Base-by-base conservation (phyloP, 495 filamentous ascomycete genomes). In the Xylaria bambusicola region DNA sequence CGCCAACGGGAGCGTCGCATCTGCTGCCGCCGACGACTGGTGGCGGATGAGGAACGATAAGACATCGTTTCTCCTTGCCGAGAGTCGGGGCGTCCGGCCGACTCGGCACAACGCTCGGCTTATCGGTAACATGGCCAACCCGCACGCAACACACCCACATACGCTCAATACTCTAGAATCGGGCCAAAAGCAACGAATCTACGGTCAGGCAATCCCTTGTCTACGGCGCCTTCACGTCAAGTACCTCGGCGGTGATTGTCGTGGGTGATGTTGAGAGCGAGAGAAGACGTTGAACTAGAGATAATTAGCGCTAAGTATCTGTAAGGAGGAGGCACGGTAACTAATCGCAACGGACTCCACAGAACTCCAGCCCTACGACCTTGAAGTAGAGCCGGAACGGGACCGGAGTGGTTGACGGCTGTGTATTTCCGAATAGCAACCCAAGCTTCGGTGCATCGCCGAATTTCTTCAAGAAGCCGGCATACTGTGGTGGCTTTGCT, bases 1-100 rank as follows among this genome's bases (percentile, higher is more conserved):
- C 21, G 88, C 83, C 63, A 97, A 78, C 15, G 94, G 93, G 1
- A 81, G 73, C 26, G 75, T 65, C 6, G 63, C 62, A 44, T 60
- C 26, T 1, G 41, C 4, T 1, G 20, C 18, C 12, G 49, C 18
- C 9, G 57, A 60, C 21, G 57, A 60, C 18, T 31, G 57, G 0
- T 29, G 36, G 21, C 57, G 57, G 40, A 60, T 35, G 41, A 53
- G 57, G 9, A 17, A 46, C 0, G 31, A 24, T 40, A 48, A 36
- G 27, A 52, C 13, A 21, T 41, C 41, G 15, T 42, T 29, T 17
- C 18, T 26, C 49, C 40, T 40, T 4, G 48, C 29, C 40, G 27
- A 45, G 1, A 60, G 40, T 17, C 40, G 29, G 21, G 29, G 40
- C 20, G 27, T 13, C 21, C 2, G 38, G 57, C 48, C 57, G 40